These are phyloP conservation scores for Butyriboletus loyo DNA, from an alignment of 768 basidiomycete genomes.

Conservation along the genomic window DNA sequence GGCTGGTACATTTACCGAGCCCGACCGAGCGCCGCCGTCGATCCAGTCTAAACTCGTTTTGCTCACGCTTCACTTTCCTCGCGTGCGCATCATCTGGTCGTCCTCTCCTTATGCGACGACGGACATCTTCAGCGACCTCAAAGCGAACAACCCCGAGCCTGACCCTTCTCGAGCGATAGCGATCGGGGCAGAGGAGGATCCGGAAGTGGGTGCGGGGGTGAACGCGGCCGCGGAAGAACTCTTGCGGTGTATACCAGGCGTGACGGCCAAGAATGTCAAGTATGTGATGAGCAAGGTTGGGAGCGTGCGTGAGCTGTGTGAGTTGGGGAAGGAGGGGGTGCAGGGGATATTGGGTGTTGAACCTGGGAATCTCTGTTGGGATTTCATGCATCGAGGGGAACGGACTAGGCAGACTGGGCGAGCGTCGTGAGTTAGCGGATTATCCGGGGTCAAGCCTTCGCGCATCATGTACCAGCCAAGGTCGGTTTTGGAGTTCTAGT, in stretches of 20 bases:
- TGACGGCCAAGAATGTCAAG: conserved; percentile 79
- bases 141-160: conserved; percentile 75
- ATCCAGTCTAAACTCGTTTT: conserved; percentile 93
- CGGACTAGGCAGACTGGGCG: conserved; percentile 2
- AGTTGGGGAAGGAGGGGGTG: conserved; percentile 55
- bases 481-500: neutral
- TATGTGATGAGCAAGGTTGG: conserved; percentile 80
- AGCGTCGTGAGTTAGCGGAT: neutral
- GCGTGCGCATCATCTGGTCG: conserved; percentile 94
- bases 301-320: conserved; percentile 74
- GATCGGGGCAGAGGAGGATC: conserved; percentile 77
- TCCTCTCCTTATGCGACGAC: conserved; percentile 91
- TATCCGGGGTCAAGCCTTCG: neutral
- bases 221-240: conserved; percentile 82
- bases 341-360: conserved; percentile 77
- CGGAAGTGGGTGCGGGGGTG: conserved; percentile 61
- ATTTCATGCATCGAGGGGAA: conserved; percentile 79
- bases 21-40: conserved; percentile 42
- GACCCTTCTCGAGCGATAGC: conserved; percentile 71
- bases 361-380: conserved; percentile 74
- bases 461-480: neutral
- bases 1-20: conserved; percentile 16
- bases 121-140: conserved; percentile 92
- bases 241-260: conserved; percentile 76
- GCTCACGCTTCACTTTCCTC: conserved; percentile 85